These are phyloP conservation scores for Tetrahymena elliotti DNA, from an alignment of 73 alveolate species.

Conservation along the genomic window DNA sequence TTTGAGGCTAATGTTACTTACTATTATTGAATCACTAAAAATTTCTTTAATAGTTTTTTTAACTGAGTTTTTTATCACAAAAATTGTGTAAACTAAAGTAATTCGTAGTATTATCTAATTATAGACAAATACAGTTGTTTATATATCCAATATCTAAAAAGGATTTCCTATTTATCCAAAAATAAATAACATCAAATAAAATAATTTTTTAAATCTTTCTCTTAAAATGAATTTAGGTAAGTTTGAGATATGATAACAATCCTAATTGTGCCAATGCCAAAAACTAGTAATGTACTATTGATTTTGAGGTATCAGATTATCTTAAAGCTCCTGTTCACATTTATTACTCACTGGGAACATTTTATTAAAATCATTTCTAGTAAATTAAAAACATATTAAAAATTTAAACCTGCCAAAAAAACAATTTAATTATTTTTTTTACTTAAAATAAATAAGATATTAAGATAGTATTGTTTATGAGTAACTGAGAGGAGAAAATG, in stretches of 20 bases:
- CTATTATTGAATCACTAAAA: background rate
- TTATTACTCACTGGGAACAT: background rate
- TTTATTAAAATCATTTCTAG: background rate
- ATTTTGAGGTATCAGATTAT: background rate
- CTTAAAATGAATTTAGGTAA: background rate
- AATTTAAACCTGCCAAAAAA: too few relatives aligned
- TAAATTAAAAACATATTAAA: background rate
- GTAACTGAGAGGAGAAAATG: background rate
- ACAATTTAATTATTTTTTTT: background rate
- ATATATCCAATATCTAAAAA: background rate
- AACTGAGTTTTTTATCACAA: background rate
- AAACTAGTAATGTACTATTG: background rate
- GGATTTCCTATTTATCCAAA: too few relatives aligned
- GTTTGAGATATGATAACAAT: background rate
- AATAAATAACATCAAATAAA: too few relatives aligned
- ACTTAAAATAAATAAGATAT: background rate
- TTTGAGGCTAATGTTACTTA: background rate
- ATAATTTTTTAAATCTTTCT: background rate
- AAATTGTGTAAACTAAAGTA: background rate
- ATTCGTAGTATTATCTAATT: background rate
- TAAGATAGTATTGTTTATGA: background rate
- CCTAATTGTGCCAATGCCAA: background rate
- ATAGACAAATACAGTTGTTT: background rate
- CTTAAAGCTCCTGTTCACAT: background rate
- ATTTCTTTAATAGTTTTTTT: too few relatives aligned